Base-by-base conservation (phyloP, 1,284 basidiomycete genomes). In the Waitea zeae region DNA sequence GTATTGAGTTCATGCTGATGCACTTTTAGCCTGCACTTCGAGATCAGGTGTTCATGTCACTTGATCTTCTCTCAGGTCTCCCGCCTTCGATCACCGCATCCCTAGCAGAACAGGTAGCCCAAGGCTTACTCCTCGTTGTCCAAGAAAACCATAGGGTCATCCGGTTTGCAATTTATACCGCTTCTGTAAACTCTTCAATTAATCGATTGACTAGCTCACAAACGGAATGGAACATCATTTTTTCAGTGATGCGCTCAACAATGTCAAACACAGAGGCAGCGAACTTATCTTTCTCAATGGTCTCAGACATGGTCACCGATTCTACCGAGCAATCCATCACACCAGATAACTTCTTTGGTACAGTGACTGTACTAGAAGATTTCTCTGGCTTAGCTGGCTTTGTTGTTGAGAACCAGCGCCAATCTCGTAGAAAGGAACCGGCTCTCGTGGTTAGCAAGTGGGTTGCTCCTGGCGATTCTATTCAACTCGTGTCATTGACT, bases 221-320 rank as follows among this genome's bases (percentile, higher is more conserved):
- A 45, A 96, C 93, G 0, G 92, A 98, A 54, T 98, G 95, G 95
- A 86, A 84, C 36, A 61, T 97, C 22, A 70, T 93, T 12, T 87
- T 95, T 46, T 79, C 87, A 1, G 62, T 97, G n/a, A 70, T 98
- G 44, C 71, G 84, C 28, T 80, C 79, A 1, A 89, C 87, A 1
- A 71, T 88, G 31, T 67, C 77, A 5, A 83, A 95, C 46, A 73
- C 86, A n/a, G 84, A 88, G 52, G 89, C 90, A 2, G 77, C 83
- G 18, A 78, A 83, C 31, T 61, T 78, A 31, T 82, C 89, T 1
- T 84, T 97, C 46, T 72, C 78, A 7, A 61, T 95, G 24, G 65
- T 68, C 6, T 54, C 63, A 0, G 74, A 66, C 5, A 61, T 61
- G 12, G 60, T 93, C 26, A 72, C 71, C 0, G 49, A 60, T 26